Evolutionary conservation across 352 stramenopile genomes (phyloP), one percentile per base, ranked within the genome.

Genomic region (Aphanomyces astaci): DNA sequence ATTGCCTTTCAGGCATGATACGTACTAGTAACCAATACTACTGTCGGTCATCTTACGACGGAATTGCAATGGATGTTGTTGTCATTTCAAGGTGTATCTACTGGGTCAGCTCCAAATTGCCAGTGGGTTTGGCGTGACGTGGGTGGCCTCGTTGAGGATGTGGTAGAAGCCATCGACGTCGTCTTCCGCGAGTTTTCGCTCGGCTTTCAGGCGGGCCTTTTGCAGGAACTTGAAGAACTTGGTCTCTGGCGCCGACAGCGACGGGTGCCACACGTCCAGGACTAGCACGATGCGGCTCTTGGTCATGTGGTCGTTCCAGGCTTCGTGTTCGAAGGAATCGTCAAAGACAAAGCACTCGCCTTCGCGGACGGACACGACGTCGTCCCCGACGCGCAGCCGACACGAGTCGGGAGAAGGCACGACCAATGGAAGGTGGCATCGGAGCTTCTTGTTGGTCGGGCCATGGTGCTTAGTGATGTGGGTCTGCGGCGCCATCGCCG

Each of bases 251-350:
- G 67, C 54, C 31, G 73, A 87, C 13, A 98, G 67, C 71, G 98
- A 94, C 0, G 94, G 95, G 77, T 99, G 96, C 95, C 94, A 98
- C 32, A 98, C 76, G 76, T 98, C 94, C 11, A 98, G 75, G 70
- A 98, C 89, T 9, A 98, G 77, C 43, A 98, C 76, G 17, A 99
- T 93, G 7, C 96, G 81, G 48, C 77, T 80, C 33, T 82, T 79
- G 0, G 76, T 86, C 24, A 88, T 60, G 55, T 94, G 78, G 60
- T 90, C 79, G 76, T 99, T 99, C 95, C 95, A 99, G 3, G 97
- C 96, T 76, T 99, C 90, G 76, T 99, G 97, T 77, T 99, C 91
- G 75, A 98, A 99, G 27, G 87, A 97, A 80, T 99, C 97, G 76
- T 99, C 96, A 68, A 99, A 98, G 3, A 99, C 72, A 31, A 99